phyloP scores from a whole-genome alignment of 2,329 filamentous ascomycete species.

The Stagonosporopsis rhizophila region DNA sequence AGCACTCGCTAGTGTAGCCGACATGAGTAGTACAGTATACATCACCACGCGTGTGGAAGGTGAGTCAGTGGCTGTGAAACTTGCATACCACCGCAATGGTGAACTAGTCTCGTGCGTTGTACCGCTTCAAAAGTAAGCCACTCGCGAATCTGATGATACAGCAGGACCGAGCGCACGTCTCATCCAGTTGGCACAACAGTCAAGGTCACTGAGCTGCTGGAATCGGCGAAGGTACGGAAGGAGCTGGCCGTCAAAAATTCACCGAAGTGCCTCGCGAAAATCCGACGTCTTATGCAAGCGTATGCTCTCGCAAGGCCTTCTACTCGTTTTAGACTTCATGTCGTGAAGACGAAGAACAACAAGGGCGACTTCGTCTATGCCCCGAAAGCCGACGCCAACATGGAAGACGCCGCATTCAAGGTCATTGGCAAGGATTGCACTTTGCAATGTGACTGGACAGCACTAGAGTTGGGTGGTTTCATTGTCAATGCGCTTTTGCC shows the following conservation, averaged over 20 bases:
- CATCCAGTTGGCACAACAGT: conserved; percentile 75
- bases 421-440: conserved; percentile 66
- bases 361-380: conserved; percentile 68
- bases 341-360: conserved; percentile 61
- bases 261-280: conserved; percentile 62
- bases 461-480: conserved; percentile 51
- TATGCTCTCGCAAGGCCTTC: conserved; percentile 72
- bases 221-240: conserved; percentile 68
- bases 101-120: conserved; percentile 52
- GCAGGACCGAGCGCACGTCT: conserved; percentile 50
- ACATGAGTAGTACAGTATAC: conserved; percentile 62
- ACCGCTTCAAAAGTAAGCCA: background rate
- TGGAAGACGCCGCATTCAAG: conserved; percentile 68
- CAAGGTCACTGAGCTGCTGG: conserved; percentile 65
- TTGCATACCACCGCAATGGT: conserved; percentile 61
- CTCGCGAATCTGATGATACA: conserved; percentile 8
- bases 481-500: conserved; percentile 67
- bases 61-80: conserved; percentile 64
- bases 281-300: conserved; percentile 66
- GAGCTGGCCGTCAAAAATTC: conserved; percentile 65
- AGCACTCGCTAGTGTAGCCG: conserved; percentile 71
- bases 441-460: conserved; percentile 60
- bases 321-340: conserved; percentile 67
- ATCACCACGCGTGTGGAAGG: conserved; percentile 69
- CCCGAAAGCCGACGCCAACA: conserved; percentile 58